Percentiles rank a stretch among this genome's conserved stretches.
These are phyloP conservation scores for Misopates orontium DNA, from an alignment of 257 asterid species.

Conservation along the genomic window DNA sequence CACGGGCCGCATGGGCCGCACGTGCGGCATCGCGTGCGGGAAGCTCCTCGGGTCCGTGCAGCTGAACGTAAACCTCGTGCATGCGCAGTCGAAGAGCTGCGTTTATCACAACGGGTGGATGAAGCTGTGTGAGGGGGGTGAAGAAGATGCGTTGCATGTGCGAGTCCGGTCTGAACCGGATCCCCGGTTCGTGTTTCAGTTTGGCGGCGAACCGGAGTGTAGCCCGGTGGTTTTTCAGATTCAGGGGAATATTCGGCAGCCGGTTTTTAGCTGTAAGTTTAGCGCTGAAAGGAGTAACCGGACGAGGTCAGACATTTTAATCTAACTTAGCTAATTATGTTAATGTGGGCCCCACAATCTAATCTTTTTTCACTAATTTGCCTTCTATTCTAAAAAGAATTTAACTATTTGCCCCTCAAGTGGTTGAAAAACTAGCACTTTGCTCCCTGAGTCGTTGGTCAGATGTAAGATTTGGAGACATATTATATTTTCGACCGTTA, in stretches of 20 bases:
- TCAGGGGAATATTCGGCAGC: slow-evolving; percentile 78
- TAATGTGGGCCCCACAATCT: slow-evolving; percentile 31
- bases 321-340: slow-evolving; percentile 27
- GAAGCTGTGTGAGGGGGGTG: slow-evolving; percentile 48
- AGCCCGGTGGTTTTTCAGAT: slow-evolving; percentile 89
- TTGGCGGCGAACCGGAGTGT: slow-evolving; percentile 92
- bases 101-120: slow-evolving; percentile 75
- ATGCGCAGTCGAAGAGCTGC: slow-evolving; percentile 44
- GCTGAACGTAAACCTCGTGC: slow-evolving; percentile 36
- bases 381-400: too few species aligned
- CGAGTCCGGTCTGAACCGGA: slow-evolving; percentile 80
- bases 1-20: slow-evolving; percentile 69
- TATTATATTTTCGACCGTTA: too few species aligned
- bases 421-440: too few species aligned
- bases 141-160: slow-evolving; percentile 49
- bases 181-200: slow-evolving; percentile 83
- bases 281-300: slow-evolving; percentile 73
- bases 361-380: slow-evolving; percentile 13
- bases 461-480: too few species aligned
- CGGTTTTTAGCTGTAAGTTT: slow-evolving; percentile 93
- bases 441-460: too few species aligned
- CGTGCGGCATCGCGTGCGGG: slow-evolving; percentile 68
- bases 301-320: slow-evolving; percentile 66
- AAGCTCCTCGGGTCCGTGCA: slow-evolving; percentile 57
- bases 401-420: too few species aligned